These are phyloP conservation scores for Fusarium armeniacum DNA, from an alignment of 2,329 filamentous ascomycete species.

Conservation along the genomic window DNA sequence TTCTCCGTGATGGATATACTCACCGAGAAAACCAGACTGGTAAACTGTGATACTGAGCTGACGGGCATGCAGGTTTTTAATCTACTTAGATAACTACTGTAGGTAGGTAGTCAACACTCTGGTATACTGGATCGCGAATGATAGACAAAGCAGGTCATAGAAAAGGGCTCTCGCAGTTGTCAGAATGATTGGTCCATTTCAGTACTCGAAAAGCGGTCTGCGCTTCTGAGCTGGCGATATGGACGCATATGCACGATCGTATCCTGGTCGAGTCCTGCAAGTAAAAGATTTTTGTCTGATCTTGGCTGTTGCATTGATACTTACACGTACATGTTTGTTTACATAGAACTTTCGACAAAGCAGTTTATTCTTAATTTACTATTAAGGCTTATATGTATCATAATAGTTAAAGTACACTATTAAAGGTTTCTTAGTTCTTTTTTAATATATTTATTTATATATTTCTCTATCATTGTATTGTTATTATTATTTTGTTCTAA, in stretches of 20 bases:
- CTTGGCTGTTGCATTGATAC: neutral
- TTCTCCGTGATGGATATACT: neutral
- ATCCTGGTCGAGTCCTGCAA: slow-evolving; percentile 35
- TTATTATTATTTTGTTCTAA: no score
- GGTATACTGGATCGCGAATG: neutral
- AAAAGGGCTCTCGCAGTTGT: slow-evolving; percentile 21
- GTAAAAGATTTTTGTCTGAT: slow-evolving; percentile 27
- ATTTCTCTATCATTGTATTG: no score
- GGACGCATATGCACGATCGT: slow-evolving; percentile 43
- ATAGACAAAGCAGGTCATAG: slow-evolving; percentile 26
- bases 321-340: neutral
- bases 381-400: neutral
- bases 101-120: neutral
- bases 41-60: slow-evolving; percentile 1
- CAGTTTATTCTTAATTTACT: neutral
- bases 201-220: slow-evolving; percentile 46
- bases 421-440: no score
- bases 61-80: neutral
- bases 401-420: neutral
- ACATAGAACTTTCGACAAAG: neutral
- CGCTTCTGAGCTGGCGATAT: slow-evolving; percentile 49
- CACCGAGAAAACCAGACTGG: neutral
- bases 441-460: no score
- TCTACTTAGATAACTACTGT: neutral
- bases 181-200: slow-evolving; percentile 38